phyloP scores from a whole-genome alignment of 2,329 filamentous ascomycete genomes.

The Emmonsiellopsis sp. region DNA sequence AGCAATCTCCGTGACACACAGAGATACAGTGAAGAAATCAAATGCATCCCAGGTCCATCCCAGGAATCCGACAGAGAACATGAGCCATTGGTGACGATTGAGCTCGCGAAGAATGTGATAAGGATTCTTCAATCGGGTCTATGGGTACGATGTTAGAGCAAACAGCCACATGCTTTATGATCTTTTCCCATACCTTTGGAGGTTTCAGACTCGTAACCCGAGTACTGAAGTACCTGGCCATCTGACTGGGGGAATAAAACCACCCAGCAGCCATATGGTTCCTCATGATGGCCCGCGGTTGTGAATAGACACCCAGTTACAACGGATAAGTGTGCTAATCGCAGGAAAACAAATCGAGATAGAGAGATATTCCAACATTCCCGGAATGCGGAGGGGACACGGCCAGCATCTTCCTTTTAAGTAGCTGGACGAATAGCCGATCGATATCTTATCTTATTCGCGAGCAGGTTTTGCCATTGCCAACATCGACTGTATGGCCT shows the following conservation, averaged over 20 bases:
- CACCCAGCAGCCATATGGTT: constrained; percentile 24
- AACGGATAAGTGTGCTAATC: too few species aligned
- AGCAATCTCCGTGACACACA: constrained; percentile 47
- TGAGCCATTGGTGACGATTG: constrained; percentile 50
- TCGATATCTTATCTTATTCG: too few species aligned
- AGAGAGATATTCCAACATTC: too few species aligned
- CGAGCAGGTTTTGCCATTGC: too few species aligned
- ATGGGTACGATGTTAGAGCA: constrained; percentile 28
- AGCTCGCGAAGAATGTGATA: constrained; percentile 43
- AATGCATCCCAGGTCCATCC: constrained; percentile 51
- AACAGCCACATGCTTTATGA: not conserved
- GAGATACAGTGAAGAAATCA: constrained; percentile 55
- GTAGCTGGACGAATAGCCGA: too few species aligned
- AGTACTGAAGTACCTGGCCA: constrained; percentile 25
- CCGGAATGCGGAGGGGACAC: too few species aligned
- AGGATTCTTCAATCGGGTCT: constrained; percentile 44
- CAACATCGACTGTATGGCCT: too few species aligned
- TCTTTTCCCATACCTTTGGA: constrained; percentile 13
- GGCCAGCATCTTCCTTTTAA: too few species aligned
- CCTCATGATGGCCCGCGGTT: constrained; percentile 13
- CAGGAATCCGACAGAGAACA: constrained; percentile 41
- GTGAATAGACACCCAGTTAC: too few species aligned
- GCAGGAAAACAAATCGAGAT: too few species aligned
- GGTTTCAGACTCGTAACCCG: constrained; percentile 26
- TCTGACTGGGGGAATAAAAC: constrained; percentile 26